A percentile compares a stretch with the other conserved stretches of the same genome.
phyloP scores from a whole-genome alignment of 306 rosid species.

The Corylus avellana region DNA sequence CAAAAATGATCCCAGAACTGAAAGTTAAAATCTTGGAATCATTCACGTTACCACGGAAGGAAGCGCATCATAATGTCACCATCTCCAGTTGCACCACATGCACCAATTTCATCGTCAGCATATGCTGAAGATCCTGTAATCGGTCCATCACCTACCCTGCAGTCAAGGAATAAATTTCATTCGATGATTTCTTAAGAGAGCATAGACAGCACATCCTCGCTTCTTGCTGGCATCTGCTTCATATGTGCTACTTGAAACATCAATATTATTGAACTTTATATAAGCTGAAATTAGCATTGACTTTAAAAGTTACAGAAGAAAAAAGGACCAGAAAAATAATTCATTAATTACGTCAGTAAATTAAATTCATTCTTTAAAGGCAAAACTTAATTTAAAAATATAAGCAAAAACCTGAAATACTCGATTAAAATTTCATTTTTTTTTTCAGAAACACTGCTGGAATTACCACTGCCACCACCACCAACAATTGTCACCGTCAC shows the following conservation, averaged over 20 bases:
- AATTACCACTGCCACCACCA: too few species aligned
- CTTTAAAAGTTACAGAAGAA: neutral
- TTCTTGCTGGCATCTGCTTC: neutral
- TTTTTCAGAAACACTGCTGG: too few species aligned
- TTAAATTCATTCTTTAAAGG: neutral
- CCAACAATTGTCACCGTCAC: too few species aligned
- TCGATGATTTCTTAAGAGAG: neutral
- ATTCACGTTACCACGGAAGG: slow-evolving; percentile 71
- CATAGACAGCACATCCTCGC: neutral
- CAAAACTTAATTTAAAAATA: neutral
- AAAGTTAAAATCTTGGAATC: slow-evolving; percentile 16
- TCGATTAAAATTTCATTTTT: too few species aligned
- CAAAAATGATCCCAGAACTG: slow-evolving; percentile 18
- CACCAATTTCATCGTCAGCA: slow-evolving; percentile 78
- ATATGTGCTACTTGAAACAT: neutral
- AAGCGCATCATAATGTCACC: slow-evolving; percentile 96
- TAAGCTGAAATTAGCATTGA: neutral
- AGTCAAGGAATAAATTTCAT: slow-evolving; percentile 24
- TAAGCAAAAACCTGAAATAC: too few species aligned
- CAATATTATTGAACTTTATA: neutral
- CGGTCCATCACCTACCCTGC: slow-evolving; percentile 96
- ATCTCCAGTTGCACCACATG: slow-evolving; percentile 94
- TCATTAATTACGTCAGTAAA: neutral
- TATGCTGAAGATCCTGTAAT: slow-evolving; percentile 86
- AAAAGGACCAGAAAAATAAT: neutral